phyloP scores from a whole-genome alignment of 2,329 filamentous ascomycete genomes.

The Dactylella cylindrospora region DNA sequence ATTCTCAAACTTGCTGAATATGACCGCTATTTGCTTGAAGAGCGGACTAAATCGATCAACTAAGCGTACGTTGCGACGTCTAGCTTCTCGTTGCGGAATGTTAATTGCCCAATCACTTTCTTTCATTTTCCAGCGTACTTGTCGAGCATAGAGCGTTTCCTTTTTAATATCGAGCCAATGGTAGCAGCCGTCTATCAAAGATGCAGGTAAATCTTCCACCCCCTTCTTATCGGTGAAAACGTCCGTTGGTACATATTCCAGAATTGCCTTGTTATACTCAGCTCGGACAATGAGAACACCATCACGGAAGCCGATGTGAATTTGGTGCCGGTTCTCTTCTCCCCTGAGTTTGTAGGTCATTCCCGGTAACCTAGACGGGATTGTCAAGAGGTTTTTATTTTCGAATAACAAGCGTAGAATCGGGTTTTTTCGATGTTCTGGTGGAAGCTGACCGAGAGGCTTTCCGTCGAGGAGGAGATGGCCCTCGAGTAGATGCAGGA shows the following conservation, averaged over 20 bases:
- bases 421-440: conserved; percentile 55
- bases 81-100: conserved; percentile 48
- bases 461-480: conserved; percentile 57
- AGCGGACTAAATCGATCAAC: conserved; percentile 58
- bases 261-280: conserved; percentile 41
- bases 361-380: conserved; percentile 57
- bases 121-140: conserved; percentile 53
- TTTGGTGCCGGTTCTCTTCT: conserved; percentile 52
- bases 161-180: conserved; percentile 63
- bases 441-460: conserved; percentile 59
- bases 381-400: conserved; percentile 57
- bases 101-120: conserved; percentile 54
- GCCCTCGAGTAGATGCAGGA: conserved; percentile 56
- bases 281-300: conserved; percentile 56
- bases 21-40: conserved; percentile 52
- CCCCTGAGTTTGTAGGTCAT: conserved; percentile 59
- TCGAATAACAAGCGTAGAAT: conserved; percentile 60
- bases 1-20: conserved; percentile 59
- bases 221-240: conserved; percentile 48
- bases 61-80: conserved; percentile 50
- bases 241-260: conserved; percentile 52
- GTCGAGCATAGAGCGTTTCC: conserved; percentile 59
- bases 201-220: conserved; percentile 57
- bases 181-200: conserved; percentile 58
- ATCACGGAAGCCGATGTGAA: conserved; percentile 61